These are phyloP conservation scores for Cladophialophora yegresii DNA, from an alignment of 2,329 filamentous ascomycete genomes.

Conservation along the genomic window DNA sequence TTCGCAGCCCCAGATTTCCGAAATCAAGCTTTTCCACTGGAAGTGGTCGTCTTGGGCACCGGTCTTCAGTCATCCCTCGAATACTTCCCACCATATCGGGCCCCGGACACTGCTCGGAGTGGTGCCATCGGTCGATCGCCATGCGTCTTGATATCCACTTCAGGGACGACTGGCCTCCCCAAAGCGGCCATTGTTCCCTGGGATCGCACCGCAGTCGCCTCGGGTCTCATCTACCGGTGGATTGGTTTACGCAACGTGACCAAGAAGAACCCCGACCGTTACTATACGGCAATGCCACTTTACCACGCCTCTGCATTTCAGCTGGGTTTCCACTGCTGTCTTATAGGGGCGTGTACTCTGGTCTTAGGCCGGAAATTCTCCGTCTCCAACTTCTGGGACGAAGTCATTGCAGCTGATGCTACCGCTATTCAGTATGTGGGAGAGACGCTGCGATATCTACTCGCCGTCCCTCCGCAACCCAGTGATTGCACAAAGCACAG, in stretches of 20 bases:
- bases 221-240: constrained; percentile 57
- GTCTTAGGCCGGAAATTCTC: constrained; percentile 75
- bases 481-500: constrained; percentile 70
- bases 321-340: constrained; percentile 65
- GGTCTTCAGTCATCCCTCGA: constrained; percentile 54
- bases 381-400: constrained; percentile 69
- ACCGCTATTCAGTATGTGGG: constrained; percentile 77
- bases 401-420: constrained; percentile 66
- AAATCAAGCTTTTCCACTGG: constrained; percentile 47
- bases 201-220: constrained; percentile 44
- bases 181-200: constrained; percentile 68
- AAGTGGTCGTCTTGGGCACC: constrained; percentile 63
- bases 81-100: constrained; percentile 52
- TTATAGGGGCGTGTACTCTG: constrained; percentile 65
- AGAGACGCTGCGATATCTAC: constrained; percentile 72
- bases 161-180: constrained; percentile 84
- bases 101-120: constrained; percentile 59
- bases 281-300: constrained; percentile 84
- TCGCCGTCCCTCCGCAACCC: constrained; percentile 65
- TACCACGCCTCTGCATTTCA: constrained; percentile 80
- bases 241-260: constrained; percentile 51
- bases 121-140: constrained; percentile 58
- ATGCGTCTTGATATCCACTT: constrained; percentile 83
- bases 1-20: constrained; percentile 48
- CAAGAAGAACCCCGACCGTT: constrained; percentile 60